These are phyloP conservation scores for Oryza longistaminata DNA, from an alignment of 176 grass and related monocot genomes.

Conservation along the genomic window DNA sequence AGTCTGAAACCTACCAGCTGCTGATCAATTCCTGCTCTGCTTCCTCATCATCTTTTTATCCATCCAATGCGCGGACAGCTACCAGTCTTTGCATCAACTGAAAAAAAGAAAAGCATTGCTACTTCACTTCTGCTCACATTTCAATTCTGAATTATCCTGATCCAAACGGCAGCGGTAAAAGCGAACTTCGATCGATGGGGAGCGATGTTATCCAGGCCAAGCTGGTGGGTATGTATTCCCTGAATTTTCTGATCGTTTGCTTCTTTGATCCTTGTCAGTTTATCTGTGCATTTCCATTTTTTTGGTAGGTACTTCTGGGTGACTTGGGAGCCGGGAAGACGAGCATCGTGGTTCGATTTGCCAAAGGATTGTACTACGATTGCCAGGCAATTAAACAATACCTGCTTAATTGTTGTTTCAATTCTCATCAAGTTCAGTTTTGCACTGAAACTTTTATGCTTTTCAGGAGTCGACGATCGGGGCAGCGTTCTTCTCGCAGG, in stretches of 20 bases:
- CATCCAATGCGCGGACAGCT: not conserved
- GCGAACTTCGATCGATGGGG: slow-evolving; percentile 27
- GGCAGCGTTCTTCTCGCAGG: slow-evolving; percentile 81
- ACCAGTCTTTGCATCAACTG: not conserved
- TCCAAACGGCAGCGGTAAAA: not conserved
- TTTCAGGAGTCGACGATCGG: slow-evolving; percentile 87
- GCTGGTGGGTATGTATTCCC: slow-evolving; percentile 69
- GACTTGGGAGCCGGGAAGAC: slow-evolving; percentile 88
- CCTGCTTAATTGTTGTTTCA: not conserved
- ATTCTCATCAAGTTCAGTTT: not conserved
- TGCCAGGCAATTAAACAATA: slow-evolving; percentile 45
- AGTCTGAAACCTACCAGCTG: not conserved
- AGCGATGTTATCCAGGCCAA: slow-evolving; percentile 67
- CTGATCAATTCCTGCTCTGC: not conserved
- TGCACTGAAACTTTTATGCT: not conserved
- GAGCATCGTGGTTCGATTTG: slow-evolving; percentile 71
- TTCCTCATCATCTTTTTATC: not conserved
- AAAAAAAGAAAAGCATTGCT: not conserved
- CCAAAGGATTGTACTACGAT: slow-evolving; percentile 73
- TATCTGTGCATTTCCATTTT: not conserved
- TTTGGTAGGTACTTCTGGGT: slow-evolving; percentile 54
- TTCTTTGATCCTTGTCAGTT: not conserved
- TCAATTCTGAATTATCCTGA: not conserved
- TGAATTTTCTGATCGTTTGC: not conserved
- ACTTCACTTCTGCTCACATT: not conserved